Evolutionary conservation across 805 yeast species (phyloP), one percentile per base, ranked within the genome.

Genomic region (Ogataea nonfermentans): DNA sequence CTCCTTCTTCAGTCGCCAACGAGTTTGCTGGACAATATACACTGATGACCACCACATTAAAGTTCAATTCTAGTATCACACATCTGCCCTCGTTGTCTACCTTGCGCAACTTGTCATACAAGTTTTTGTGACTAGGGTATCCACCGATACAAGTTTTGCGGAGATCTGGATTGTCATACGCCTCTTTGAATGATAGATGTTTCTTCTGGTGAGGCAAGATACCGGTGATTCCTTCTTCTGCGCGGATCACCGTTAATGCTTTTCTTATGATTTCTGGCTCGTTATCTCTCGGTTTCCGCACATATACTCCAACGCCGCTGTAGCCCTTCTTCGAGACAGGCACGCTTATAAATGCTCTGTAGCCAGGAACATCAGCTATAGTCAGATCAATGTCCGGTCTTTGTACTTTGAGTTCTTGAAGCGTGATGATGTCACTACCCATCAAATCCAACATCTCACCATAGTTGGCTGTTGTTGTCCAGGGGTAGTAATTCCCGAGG

Each of bases 21-120:
- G 97, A 86, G 57, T 88, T 87, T 1, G 98, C 98, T 0, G 98
- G 98, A 57, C 97, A 91, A 55, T 91, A 91, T 4, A 82, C 71
- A 0, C 81, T 68, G 31, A 85, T 74, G 0, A 85, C 59, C 3
- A 85, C 85, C 1, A 78, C 54, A 37, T 78, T 74, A 46, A 69
- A 72, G 1, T 80, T 76, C 16, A 90, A 55, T 54, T 93, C 98
- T 0, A 90, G 62, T 4, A 86, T 71, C 2, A 89, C 72, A 43
- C 86, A 76, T 30, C 99, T 67, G 1, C 98, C 98, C 58, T 93
- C 93, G n/a, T 74, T 56, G 56, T 91, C 99, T 0, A 93, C 51
- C n/a, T 45, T 39, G n/a, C 43, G 35, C 13, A 56, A 47, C 9
- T 35, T 34, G 9, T 29, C 30, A 4, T 62, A 63, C 3, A 62